Evolutionary conservation across 148 eudicot species (phyloP).

Genomic region (Rhododendron molle): DNA sequence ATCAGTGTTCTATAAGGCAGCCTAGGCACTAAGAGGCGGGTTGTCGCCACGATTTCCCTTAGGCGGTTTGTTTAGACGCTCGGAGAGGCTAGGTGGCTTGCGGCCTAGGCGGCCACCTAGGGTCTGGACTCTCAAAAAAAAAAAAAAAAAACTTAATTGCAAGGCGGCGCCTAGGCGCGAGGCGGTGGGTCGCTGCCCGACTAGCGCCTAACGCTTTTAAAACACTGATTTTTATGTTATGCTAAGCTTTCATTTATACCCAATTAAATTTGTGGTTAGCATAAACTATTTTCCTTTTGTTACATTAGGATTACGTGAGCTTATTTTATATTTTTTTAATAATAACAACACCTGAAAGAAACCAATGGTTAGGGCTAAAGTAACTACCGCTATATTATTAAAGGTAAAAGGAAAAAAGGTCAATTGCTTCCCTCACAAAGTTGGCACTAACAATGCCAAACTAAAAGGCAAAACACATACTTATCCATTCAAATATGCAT

Average conservation of each 20-base stretch:
- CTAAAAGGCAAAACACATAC: not conserved
- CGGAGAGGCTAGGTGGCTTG: no score
- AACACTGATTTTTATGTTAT: not conserved
- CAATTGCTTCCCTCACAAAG: not conserved
- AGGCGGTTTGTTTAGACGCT: no score
- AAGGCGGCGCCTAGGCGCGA: no score
- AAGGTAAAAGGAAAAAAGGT: not conserved
- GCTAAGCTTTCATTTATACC: not conserved
- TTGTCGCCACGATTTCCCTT: no score
- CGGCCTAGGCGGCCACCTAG: no score
- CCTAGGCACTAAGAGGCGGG: no score
- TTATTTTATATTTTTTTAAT: not conserved
- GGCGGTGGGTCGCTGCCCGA: no score
- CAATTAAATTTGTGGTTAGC: not conserved
- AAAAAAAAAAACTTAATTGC: no score
- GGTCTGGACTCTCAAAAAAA: no score
- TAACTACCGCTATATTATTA: not conserved
- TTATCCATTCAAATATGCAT: not conserved
- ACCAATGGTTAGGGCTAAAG: constrained; percentile 4
- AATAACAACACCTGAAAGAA: not conserved
- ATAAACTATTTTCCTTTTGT: not conserved
- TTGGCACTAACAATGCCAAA: not conserved
- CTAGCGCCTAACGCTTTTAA: no score
- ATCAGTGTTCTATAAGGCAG: no score
- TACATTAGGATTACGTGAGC: not conserved